These are phyloP conservation scores for Corchorus capsularis DNA, from an alignment of 345 rosid species.

Conservation along the genomic window DNA sequence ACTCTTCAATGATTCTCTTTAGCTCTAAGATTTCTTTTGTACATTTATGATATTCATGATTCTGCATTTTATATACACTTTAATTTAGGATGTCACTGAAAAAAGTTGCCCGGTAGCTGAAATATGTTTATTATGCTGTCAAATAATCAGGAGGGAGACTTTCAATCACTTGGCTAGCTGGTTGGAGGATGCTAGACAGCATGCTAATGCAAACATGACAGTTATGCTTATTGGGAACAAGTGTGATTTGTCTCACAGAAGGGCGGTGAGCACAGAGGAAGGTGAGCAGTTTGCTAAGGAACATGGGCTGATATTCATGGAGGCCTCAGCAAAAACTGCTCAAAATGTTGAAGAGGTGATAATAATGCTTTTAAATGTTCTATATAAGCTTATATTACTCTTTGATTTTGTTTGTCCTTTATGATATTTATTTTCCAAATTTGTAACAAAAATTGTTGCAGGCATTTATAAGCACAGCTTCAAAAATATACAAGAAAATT, in stretches of 20 bases:
- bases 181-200: constrained; percentile 85
- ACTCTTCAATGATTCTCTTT: too few relatives aligned
- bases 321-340: constrained; percentile 82
- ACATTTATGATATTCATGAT: too few relatives aligned
- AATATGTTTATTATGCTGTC: too few relatives aligned
- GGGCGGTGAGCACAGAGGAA: constrained; percentile 77
- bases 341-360: constrained; percentile 80
- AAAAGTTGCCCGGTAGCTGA: too few relatives aligned
- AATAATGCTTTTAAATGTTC: not conserved
- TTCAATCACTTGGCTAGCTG: constrained; percentile 76
- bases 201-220: constrained; percentile 79
- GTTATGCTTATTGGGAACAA: constrained; percentile 79
- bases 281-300: constrained; percentile 81
- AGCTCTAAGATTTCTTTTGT: too few relatives aligned
- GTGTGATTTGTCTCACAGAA: constrained; percentile 74
- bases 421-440: not conserved
- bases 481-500: constrained; percentile 73
- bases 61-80: too few relatives aligned
- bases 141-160: constrained; percentile 58
- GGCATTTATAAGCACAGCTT: constrained; percentile 81
- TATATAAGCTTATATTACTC: not conserved
- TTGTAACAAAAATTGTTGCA: constrained; percentile 21
- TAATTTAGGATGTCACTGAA: too few relatives aligned
- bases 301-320: constrained; percentile 75
- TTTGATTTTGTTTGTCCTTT: not conserved